Conservation (phyloP, 1,284 basidiomycete species). For the Marasmius tenuissimus region DNA sequence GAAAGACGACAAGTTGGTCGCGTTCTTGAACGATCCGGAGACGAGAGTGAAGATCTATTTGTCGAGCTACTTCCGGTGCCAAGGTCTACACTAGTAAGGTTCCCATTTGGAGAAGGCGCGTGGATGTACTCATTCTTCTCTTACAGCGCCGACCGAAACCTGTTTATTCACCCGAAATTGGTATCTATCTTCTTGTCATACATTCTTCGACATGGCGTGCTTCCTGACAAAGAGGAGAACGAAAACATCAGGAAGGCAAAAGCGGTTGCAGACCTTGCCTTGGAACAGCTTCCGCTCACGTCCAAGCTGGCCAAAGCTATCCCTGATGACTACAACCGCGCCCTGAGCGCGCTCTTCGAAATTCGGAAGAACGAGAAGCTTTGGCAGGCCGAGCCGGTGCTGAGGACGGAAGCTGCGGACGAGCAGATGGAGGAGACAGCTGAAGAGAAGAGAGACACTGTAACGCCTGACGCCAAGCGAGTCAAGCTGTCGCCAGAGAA, state of each 20-base stretch:
- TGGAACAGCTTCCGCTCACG: slow-evolving; percentile 57
- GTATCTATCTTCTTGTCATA: slow-evolving; percentile 16
- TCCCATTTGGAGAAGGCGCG: background rate
- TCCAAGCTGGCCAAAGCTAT: slow-evolving; percentile 50
- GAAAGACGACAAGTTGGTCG: slow-evolving; percentile 43
- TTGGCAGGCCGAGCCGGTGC: background rate
- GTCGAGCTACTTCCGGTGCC: slow-evolving; percentile 61
- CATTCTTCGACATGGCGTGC: slow-evolving; percentile 9
- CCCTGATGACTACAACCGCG: slow-evolving; percentile 54
- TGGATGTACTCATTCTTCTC: background rate
- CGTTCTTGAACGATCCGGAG: slow-evolving; percentile 62
- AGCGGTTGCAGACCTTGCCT: slow-evolving; percentile 46
- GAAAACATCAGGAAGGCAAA: slow-evolving; percentile 49
- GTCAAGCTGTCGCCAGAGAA: background rate
- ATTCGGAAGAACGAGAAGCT: background rate
- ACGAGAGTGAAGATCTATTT: slow-evolving; percentile 55
- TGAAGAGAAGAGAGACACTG: background rate
- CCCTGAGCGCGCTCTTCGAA: slow-evolving; percentile 39
- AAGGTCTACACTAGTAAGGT: slow-evolving; percentile 62
- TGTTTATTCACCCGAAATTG: slow-evolving; percentile 13
- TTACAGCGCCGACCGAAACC: slow-evolving; percentile 11
- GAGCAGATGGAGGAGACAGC: background rate
- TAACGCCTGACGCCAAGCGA: background rate
- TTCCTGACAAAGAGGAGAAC: slow-evolving; percentile 29
- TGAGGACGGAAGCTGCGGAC: background rate